Evolutionary conservation across 164 flowering plant genomes (phyloP).

Genomic region (Malania oleifera): DNA sequence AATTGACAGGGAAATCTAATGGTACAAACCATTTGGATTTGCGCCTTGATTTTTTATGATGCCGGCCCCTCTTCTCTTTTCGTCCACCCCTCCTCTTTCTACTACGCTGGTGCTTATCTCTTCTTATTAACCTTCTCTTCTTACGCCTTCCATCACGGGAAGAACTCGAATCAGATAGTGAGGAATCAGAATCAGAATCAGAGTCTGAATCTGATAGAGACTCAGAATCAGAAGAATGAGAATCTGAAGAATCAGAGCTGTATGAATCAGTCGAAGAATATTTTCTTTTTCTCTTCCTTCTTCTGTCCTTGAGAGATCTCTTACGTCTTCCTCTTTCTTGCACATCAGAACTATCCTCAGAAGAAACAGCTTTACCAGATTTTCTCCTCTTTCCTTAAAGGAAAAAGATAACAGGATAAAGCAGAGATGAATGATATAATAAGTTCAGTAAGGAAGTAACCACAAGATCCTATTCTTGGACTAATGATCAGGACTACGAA

Average conservation of each 20-base stretch:
- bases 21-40: slow-evolving; percentile 47
- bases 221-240: background rate
- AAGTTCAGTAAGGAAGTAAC: background rate
- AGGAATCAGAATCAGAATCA: slow-evolving; percentile 33
- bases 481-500: background rate
- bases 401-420: slow-evolving; percentile 7
- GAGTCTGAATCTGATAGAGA: slow-evolving; percentile 13
- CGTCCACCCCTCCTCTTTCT: slow-evolving; percentile 32
- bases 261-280: slow-evolving; percentile 70
- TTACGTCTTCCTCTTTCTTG: slow-evolving; percentile 28
- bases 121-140: slow-evolving; percentile 40
- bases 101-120: slow-evolving; percentile 22
- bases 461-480: slow-evolving; percentile 1
- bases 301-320: slow-evolving; percentile 30
- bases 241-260: slow-evolving; percentile 36
- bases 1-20: background rate
- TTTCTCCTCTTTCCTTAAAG: slow-evolving; percentile 42
- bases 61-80: slow-evolving; percentile 26
- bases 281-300: slow-evolving; percentile 45
- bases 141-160: slow-evolving; percentile 50
- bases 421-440: background rate
- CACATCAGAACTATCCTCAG: slow-evolving; percentile 44
- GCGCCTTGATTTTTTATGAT: slow-evolving; percentile 29
- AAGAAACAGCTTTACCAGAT: slow-evolving; percentile 26
- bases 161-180: slow-evolving; percentile 40